Percentiles rank a stretch among this genome's conserved stretches.
phyloP scores from a whole-genome alignment of 192 early-diverging fungal species.

The Cladochytrium replicatum region DNA sequence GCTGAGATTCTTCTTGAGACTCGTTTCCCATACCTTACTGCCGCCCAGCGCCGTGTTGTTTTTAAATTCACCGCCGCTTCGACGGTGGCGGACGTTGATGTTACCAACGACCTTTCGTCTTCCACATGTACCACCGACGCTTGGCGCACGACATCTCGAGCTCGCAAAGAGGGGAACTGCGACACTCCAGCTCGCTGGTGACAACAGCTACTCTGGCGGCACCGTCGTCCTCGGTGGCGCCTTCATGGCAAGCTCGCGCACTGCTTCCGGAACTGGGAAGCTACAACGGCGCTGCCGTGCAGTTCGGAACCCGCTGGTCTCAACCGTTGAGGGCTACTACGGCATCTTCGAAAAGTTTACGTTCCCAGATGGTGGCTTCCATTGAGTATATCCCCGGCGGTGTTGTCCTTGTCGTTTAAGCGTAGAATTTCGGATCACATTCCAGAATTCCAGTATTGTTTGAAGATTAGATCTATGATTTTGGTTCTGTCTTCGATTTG shows the following conservation, averaged over 20 bases:
- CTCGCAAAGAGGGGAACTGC: slow-evolving; percentile 10
- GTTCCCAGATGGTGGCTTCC: too few relatives aligned
- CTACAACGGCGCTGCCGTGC: too few relatives aligned
- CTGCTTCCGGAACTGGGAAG: slow-evolving; percentile 14
- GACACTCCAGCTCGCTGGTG: slow-evolving; percentile 4
- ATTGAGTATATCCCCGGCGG: too few relatives aligned
- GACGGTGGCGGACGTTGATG: slow-evolving; percentile 18
- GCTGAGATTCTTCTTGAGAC: slow-evolving; percentile 22
- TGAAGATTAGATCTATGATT: too few relatives aligned
- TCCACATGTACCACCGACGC: too few relatives aligned
- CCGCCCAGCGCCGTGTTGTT: slow-evolving; percentile 15
- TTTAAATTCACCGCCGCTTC: slow-evolving; percentile 16
- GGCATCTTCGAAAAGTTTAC: too few relatives aligned
- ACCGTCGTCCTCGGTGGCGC: slow-evolving; percentile 6
- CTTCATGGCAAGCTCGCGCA: slow-evolving; percentile 5
- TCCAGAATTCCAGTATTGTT: too few relatives aligned
- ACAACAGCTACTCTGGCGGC: slow-evolving; percentile 15
- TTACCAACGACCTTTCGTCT: slow-evolving; percentile 2
- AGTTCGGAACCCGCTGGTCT: too few relatives aligned
- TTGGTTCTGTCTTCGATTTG: too few relatives aligned
- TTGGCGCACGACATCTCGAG: slow-evolving; percentile 20
- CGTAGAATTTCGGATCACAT: too few relatives aligned
- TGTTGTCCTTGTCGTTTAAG: too few relatives aligned
- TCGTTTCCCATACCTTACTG: slow-evolving; percentile 18
- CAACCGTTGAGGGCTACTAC: too few relatives aligned